A percentile compares a stretch with the other conserved stretches of the same genome.
These are phyloP conservation scores for Neofusicoccum cordaticola DNA, from an alignment of 2,329 filamentous ascomycete species.

Conservation along the genomic window DNA sequence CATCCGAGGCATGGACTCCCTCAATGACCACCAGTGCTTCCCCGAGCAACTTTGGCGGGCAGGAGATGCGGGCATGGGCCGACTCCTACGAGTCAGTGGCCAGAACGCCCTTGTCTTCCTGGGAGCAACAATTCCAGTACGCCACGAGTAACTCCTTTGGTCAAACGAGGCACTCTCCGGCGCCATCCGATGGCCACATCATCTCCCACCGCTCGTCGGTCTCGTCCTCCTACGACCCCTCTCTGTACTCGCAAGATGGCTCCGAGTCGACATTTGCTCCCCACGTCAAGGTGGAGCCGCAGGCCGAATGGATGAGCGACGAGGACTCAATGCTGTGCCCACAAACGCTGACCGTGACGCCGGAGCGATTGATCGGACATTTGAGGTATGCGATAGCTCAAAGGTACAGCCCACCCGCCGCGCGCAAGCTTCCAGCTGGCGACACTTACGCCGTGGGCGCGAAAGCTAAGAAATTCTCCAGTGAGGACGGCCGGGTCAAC, in stretches of 20 bases:
- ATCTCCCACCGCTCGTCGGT: constrained; percentile 34
- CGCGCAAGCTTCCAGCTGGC: not conserved
- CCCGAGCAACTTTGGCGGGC: constrained; percentile 20
- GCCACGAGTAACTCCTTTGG: not conserved
- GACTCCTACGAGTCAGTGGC: not conserved
- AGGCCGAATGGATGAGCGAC: constrained; percentile 28
- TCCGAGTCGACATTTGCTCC: constrained; percentile 28
- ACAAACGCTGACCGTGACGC: constrained; percentile 31
- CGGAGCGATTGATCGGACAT: constrained; percentile 26
- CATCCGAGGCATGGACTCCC: constrained; percentile 31
- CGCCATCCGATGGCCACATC: constrained; percentile 9
- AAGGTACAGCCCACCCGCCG: not conserved
- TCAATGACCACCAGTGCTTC: constrained; percentile 15
- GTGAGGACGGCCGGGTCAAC: not conserved
- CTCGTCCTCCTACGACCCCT: constrained; percentile 32
- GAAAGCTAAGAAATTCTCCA: not conserved
- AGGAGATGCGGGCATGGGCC: constrained; percentile 21
- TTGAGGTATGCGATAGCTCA: not conserved
- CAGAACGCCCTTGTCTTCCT: not conserved
- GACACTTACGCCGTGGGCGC: not conserved
- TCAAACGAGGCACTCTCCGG: constrained; percentile 5
- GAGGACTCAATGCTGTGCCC: constrained; percentile 21
- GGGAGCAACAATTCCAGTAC: constrained; percentile 6
- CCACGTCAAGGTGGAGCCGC: constrained; percentile 28
- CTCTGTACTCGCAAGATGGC: constrained; percentile 33